phyloP scores from a whole-genome alignment of 2,329 filamentous ascomycete genomes.

The Thelonectria olida region DNA sequence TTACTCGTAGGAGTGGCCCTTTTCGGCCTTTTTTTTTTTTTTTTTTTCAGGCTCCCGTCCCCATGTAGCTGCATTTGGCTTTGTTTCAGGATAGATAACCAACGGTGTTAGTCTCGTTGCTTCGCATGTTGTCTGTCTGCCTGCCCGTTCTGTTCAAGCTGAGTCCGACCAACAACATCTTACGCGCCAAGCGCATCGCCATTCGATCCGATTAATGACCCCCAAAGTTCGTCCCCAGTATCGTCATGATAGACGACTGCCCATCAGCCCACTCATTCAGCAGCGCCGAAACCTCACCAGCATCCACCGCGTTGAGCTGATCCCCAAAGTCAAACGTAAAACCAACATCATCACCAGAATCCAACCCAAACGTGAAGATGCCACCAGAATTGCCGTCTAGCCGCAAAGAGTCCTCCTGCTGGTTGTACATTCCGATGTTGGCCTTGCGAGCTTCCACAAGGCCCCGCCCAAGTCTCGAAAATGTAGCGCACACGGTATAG shows the following conservation, averaged over 20 bases:
- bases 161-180: no score
- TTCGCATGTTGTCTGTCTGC: no score
- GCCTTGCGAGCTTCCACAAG: constrained; percentile 24
- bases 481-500: constrained; percentile 29
- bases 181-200: no score
- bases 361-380: neutral
- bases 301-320: neutral
- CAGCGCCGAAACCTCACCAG: neutral
- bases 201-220: no score
- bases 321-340: neutral
- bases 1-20: no score
- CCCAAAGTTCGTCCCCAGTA: neutral
- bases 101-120: no score
- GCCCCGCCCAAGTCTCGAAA: constrained; percentile 21
- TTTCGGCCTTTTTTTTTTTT: no score
- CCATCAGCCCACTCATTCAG: neutral
- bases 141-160: no score
- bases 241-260: neutral
- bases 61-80: no score
- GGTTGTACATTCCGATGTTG: neutral
- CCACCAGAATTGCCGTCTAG: neutral
- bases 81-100: no score
- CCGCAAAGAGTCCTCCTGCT: neutral
- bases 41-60: no score
- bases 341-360: neutral